Evolutionary conservation across 805 yeast genomes (phyloP), one percentile per base, ranked within the genome.

Genomic region (Starmerella vitae): DNA sequence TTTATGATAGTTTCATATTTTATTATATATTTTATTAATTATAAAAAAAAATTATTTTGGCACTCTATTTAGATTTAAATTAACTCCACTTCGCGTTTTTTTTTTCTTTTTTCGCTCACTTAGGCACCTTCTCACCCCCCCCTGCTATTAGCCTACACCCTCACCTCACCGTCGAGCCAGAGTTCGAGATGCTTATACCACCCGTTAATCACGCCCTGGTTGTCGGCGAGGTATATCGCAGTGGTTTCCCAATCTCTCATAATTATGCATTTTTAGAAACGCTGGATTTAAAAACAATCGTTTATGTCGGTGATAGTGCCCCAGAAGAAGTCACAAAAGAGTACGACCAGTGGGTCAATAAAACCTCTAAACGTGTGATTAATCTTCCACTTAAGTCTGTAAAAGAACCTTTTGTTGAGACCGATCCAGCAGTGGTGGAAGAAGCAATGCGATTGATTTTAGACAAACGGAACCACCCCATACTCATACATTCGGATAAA

Each of bases 211-310:
- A 88, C 53, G 72, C 93, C 1, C 71, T 83, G 18, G 94, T 91
- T 2, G 94, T 82, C 43, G 85, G 83, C 41, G 76, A 81, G 5
- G 72, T 88, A 10, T 88, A 86, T 57, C 64, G 98, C 15, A 78
- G 93, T 1, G 98, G 98, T 1, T 93, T 86, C 54, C 98, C 98
- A 1, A 81, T 84, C 65, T 80, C 83, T 0, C 70, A 76, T 46
- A 88, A 85, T 61, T 83, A 75, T 52, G 72, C 78, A n/a, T 91
- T 83, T 49, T 65, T 88, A 18, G 69, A 70, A 48, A 77, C 75
- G 21, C 60, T 91, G 35, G 65, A 74, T 25, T 60, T 88, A 43
- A 74, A 73, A 50, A 85, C 96, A 0, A 83, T 88, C 33, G 77
- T 88, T 30, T 59, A 59, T 38, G 46, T 62, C 5, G 96, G 93